phyloP scores from a whole-genome alignment of 106 monocot species.

The Dioscorea zingiberensis region DNA sequence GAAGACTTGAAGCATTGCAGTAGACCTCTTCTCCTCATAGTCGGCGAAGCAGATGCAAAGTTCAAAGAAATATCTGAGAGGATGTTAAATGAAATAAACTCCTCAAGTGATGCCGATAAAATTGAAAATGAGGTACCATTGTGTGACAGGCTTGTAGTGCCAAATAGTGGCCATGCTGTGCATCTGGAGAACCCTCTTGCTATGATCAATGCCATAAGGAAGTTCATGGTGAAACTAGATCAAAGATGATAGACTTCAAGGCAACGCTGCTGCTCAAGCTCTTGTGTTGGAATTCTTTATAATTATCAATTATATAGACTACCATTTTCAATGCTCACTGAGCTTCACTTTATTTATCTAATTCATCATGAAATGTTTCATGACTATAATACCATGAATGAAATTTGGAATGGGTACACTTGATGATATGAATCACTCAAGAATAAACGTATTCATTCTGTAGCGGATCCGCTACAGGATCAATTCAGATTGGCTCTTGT shows the following conservation, averaged over 20 bases:
- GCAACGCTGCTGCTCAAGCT: too few relatives aligned
- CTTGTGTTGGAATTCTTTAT: too few relatives aligned
- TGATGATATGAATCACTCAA: too few relatives aligned
- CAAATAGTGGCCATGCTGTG: slow-evolving; percentile 73
- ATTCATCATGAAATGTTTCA: too few relatives aligned
- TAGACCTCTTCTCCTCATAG: slow-evolving; percentile 57
- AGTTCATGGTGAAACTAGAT: slow-evolving; percentile 39
- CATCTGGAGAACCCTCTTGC: slow-evolving; percentile 89
- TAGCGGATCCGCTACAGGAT: too few relatives aligned
- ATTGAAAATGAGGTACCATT: slow-evolving; percentile 1
- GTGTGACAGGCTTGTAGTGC: slow-evolving; percentile 47
- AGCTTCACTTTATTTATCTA: too few relatives aligned
- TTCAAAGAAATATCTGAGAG: slow-evolving; percentile 59
- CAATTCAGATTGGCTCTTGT: too few relatives aligned
- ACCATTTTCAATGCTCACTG: too few relatives aligned
- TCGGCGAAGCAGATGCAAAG: slow-evolving; percentile 71
- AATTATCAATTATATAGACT: too few relatives aligned
- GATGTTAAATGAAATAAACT: slow-evolving; percentile 41
- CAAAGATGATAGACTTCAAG: neutral
- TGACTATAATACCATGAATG: too few relatives aligned
- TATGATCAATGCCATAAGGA: slow-evolving; percentile 64
- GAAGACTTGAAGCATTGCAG: slow-evolving; percentile 53
- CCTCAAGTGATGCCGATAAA: neutral
- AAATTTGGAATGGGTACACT: too few relatives aligned
- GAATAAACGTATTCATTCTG: too few relatives aligned